Evolutionary conservation across 805 yeast species (phyloP), one percentile per base, ranked within the genome.

Genomic region (Wickerhamomyces kurtzmanii): DNA sequence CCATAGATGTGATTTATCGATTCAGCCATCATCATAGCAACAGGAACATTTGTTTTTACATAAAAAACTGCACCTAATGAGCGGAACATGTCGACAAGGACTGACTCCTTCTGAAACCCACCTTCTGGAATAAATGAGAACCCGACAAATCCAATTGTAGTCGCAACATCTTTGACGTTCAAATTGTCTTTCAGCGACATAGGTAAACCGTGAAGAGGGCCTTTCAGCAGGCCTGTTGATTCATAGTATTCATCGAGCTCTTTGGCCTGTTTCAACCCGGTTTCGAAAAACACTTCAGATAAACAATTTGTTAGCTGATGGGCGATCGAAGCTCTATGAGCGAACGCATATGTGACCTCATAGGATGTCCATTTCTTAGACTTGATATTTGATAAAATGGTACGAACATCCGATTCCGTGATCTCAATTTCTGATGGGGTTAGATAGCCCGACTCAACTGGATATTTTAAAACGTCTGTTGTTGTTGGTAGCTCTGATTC

Each of bases 161-260:
- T 55, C 7, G 64, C 64, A 14, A 59, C 56, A 3, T 75, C 77
- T 29, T 52, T 52, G 29, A 72, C 40, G 31, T 47, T 43, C 16
- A 47, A 18, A 18, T 50, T 43, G 29, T 50, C 77, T 36, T 77
- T 77, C 30, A 75, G 53, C 0, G 81, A 71, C 22, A 76, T 55
- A 9, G 85, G 85, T 14, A 77, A 43, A 1, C 85, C 85, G 39
- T 77, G 85, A 25, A 77, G 58, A 2, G 80, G 78, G 17, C 85
- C 85, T 24, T 68, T 49, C 5, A 67, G 48, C 39, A 68, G 55
- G 10, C 78, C 79, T 25, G 65, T 52, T 23, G 53, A 41, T 29
- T 45, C 49, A 31, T 38, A 69, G 42, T 65, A 62, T 10, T 57
- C 68, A 43, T 77, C 86, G 34, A 75, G 55, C 29, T 47, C 57